Base-by-base conservation (phyloP, 257 asterid species). In the Apocynum venetum region DNA sequence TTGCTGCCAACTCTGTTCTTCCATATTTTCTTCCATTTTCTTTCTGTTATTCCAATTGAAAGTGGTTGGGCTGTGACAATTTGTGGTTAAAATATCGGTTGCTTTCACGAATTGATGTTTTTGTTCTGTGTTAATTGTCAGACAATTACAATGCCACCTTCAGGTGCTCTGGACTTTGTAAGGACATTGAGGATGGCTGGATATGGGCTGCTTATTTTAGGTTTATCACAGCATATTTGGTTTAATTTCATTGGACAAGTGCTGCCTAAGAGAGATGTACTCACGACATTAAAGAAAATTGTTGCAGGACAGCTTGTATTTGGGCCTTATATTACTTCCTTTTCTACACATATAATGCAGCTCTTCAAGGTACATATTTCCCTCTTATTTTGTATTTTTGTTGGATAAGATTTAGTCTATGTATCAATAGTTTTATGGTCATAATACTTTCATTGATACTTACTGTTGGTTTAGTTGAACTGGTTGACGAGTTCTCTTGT, bases 341-440 rank as follows among this genome's bases (percentile, higher is more conserved):
- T 64, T 91, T 94, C 91, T 94, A 87, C 88, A 82, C 94, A 77
- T 94, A 76, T 83, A 94, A 92, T 79, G 97, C 98, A 9, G 91
- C 85, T 72, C 81, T 90, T 76, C 98, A 92, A 92, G 97, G 98
- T 92, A 84, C 41, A 8, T 51, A 9, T 51, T 55, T 74, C 47
- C 74, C 51, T 74, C 81, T 52, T 63, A 35, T 68, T 48, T 78
- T 81, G 49, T 70, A 2, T 13, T 14, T 73, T 57, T n/a, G 25
- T 60, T 66, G 61, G 38, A 48, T 63, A 36, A 40, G 31, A 8
- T 25, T 25, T 25, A 25, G 31, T 25, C 31, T 25, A 25, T 35
- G 36, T 2, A 19, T 48, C 7, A 43, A 44, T 20, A 4, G 71
- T 9, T 35, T 35, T 64, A 35, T 9, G 17, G 75, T n/a, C 35